phyloP scores from a whole-genome alignment of 1,139 yeast genomes.

The Geotrichum phurueaensis region DNA sequence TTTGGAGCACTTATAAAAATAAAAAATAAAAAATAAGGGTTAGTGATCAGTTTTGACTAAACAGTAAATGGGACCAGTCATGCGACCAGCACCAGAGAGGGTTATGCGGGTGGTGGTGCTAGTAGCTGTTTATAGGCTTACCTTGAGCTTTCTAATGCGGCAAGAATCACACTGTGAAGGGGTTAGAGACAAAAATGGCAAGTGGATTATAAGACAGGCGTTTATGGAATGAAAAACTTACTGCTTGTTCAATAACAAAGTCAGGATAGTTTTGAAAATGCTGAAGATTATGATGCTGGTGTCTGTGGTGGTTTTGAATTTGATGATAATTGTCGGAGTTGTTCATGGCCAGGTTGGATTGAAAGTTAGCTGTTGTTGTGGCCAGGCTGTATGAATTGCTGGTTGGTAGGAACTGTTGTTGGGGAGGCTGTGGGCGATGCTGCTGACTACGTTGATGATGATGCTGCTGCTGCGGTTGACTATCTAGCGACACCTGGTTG shows the following conservation, averaged over 20 bases:
- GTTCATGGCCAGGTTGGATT: background rate
- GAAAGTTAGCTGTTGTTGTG: background rate
- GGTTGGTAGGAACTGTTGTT: background rate
- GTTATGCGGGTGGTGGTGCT: background rate
- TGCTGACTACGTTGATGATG: conserved; percentile 44
- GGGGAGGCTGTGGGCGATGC: background rate
- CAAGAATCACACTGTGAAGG: conserved; percentile 44
- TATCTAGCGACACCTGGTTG: conserved; percentile 30
- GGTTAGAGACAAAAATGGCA: background rate
- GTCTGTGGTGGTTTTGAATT: conserved; percentile 33
- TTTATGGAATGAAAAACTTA: background rate
- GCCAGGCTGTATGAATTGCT: background rate
- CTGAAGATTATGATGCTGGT: conserved; percentile 56
- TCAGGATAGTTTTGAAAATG: conserved; percentile 44
- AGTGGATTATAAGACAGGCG: background rate
- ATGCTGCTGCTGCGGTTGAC: conserved; percentile 56
- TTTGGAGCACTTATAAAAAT: conserved; percentile 57
- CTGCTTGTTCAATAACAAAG: conserved; percentile 16
- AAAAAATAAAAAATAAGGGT: conserved; percentile 35
- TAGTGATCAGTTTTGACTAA: conserved; percentile 29
- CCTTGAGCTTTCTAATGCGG: conserved; percentile 43
- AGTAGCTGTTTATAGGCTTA: background rate
- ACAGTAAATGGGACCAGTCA: background rate
- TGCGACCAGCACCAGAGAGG: background rate
- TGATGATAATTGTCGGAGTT: background rate